Percentiles rank a stretch among this genome's conserved stretches.
These are phyloP conservation scores for Saccharomycopsis sp. DNA, from an alignment of 805 yeast species.

Conservation along the genomic window DNA sequence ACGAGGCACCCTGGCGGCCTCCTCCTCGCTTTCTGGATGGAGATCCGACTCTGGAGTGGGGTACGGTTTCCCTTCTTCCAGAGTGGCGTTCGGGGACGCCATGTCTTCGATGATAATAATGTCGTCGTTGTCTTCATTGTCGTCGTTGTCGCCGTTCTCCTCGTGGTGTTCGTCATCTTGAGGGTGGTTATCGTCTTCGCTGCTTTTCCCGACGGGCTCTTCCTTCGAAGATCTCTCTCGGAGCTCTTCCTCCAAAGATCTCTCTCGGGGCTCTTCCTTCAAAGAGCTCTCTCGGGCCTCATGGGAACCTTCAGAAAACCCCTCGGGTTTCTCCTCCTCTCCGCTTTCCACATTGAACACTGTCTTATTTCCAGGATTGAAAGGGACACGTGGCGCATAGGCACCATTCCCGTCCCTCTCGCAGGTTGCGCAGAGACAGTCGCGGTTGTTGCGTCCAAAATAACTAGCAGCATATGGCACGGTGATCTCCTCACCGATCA, in stretches of 20 bases:
- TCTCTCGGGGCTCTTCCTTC: too few species aligned
- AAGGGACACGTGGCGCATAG: slow-evolving; percentile 23
- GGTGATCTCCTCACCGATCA: slow-evolving; percentile 41
- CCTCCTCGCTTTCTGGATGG: background rate
- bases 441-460: slow-evolving; percentile 36
- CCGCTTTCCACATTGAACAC: slow-evolving; percentile 9
- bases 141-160: background rate
- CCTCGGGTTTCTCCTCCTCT: background rate
- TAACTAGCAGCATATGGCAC: slow-evolving; percentile 37
- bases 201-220: too few species aligned
- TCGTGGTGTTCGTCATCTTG: background rate
- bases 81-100: background rate
- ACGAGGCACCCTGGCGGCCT: background rate
- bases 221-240: too few species aligned
- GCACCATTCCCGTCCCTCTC: slow-evolving; percentile 30
- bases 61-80: slow-evolving; percentile 15
- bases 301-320: background rate
- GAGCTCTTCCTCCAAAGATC: too few species aligned
- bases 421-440: slow-evolving; percentile 41
- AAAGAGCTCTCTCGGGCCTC: too few species aligned
- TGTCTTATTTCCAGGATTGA: slow-evolving; percentile 14
- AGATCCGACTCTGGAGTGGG: slow-evolving; percentile 10
- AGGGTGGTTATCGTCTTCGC: too few species aligned
- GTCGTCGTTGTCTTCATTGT: slow-evolving; percentile 3
- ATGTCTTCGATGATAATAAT: slow-evolving; percentile 5